Evolutionary conservation across 345 rosid genomes (phyloP).

Genomic region (Mangifera indica): DNA sequence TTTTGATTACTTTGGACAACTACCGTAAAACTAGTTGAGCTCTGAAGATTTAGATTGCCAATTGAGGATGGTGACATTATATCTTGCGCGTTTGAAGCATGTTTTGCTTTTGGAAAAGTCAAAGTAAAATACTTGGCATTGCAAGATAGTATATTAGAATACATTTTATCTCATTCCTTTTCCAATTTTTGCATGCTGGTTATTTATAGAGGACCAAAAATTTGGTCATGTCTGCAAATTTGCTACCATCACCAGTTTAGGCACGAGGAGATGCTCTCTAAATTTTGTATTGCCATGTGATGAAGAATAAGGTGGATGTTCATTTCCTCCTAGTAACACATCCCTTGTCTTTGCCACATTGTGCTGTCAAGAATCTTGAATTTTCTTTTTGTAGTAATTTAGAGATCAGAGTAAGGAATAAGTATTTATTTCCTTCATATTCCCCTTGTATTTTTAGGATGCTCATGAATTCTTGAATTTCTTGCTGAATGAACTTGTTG

Average conservation of each 20-base stretch:
- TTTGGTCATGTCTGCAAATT: constrained; percentile 1
- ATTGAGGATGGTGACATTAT: no score
- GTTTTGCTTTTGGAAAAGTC: no score
- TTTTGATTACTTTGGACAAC: neutral
- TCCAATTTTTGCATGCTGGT: neutral
- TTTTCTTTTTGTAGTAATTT: neutral
- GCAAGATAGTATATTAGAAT: neutral
- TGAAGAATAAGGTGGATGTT: neutral
- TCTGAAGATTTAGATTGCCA: no score
- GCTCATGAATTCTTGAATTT: constrained; percentile 98
- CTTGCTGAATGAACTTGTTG: constrained; percentile 97
- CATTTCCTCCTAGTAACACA: neutral
- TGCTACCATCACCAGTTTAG: neutral
- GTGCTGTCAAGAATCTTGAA: neutral
- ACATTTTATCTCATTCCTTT: neutral
- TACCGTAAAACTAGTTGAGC: no score
- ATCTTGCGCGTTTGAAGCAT: no score
- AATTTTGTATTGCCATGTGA: neutral
- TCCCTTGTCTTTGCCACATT: neutral
- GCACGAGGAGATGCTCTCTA: neutral
- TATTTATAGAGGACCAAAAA: neutral
- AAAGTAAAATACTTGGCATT: no score
- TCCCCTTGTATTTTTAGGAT: constrained; percentile 51
- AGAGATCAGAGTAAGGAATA: neutral
- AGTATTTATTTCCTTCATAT: constrained; percentile 5